Percentiles rank a stretch among this genome's conserved stretches.
Conservation (phyloP, 371 early-diverging fungal species). For the Actinomortierella wolfii region DNA sequence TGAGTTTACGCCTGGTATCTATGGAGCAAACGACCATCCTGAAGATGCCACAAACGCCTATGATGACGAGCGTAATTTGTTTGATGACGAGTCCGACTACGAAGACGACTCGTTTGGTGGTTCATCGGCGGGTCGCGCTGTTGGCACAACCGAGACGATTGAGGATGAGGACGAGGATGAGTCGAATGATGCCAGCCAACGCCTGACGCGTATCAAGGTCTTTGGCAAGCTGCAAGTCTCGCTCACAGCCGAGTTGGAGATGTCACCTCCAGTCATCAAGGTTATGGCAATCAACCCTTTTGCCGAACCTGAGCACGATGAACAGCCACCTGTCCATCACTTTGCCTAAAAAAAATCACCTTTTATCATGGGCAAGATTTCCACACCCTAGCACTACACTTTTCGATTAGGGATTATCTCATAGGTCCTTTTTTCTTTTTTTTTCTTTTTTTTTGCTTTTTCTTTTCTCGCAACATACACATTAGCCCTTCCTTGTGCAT, state of each 20-base stretch:
- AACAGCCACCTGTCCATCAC: too few species aligned
- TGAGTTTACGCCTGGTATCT: neutral
- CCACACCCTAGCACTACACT: too few species aligned
- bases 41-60: constrained; percentile 44
- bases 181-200: constrained; percentile 23
- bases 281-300: constrained; percentile 69
- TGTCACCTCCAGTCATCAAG: constrained; percentile 71
- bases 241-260: constrained; percentile 66
- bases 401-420: too few species aligned
- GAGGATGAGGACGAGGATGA: constrained; percentile 23
- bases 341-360: too few species aligned
- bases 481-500: too few species aligned
- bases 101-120: constrained; percentile 13
- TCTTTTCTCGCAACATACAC: neutral
- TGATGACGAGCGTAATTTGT: constrained; percentile 39
- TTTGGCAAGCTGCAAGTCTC: constrained; percentile 65
- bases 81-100: constrained; percentile 40
- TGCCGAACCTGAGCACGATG: constrained; percentile 6
- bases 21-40: constrained; percentile 25
- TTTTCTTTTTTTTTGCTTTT: neutral
- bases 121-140: too few species aligned
- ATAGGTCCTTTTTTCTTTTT: neutral
- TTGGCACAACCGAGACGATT: too few species aligned
- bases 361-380: too few species aligned
- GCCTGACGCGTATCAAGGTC: constrained; percentile 52